Evolutionary conservation across 2,329 filamentous ascomycete species (phyloP), one percentile per base, ranked within the genome.

Genomic region (Cordyceps farinosa): DNA sequence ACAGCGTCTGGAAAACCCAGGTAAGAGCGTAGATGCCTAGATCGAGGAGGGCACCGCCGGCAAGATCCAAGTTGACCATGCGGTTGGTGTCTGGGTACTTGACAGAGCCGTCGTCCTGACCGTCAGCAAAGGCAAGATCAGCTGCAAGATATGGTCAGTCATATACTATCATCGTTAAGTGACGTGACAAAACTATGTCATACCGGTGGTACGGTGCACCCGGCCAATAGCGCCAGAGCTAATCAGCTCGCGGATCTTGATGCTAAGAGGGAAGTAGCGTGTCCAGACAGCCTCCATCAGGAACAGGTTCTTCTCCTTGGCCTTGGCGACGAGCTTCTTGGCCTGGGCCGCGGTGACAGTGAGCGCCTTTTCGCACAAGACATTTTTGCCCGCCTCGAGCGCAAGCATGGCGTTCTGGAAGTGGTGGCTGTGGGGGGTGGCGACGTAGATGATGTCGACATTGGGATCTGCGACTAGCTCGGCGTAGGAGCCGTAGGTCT

Each of bases 271-370:
- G 78, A 96, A 95, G 78, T 89, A 95, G 64, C 92, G 83, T 42
- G 91, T 96, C 92, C 92, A 96, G 27, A 96, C 91, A 50, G 91
- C 91, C 77, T 94, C 90, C 90, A 93, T 92, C 65, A 94, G 77
- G 81, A 90, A 89, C 68, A 91, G 73, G 65, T 85, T 84, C 81
- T 92, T 94, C 71, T 85, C 82, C 73, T 80, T 84, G 7, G 92
- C 92, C 65, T 85, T 87, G 66, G 88, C 85, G 57, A 88, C 84
- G 32, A 97, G 82, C 73, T 87, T 87, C 75, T 85, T 86, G 30
- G 90, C 81, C 77, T 97, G 92, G 10, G 86, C 81, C 3, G 90
- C 91, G 67, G 89, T 96, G 66, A 94, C 90, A 1, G 92, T 96
- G 70, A 97, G 88, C 0, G 92, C 86, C 81, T 97, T 97, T 77